Evolutionary conservation across 257 asterid genomes (phyloP).

Genomic region (Plantago elongata): DNA sequence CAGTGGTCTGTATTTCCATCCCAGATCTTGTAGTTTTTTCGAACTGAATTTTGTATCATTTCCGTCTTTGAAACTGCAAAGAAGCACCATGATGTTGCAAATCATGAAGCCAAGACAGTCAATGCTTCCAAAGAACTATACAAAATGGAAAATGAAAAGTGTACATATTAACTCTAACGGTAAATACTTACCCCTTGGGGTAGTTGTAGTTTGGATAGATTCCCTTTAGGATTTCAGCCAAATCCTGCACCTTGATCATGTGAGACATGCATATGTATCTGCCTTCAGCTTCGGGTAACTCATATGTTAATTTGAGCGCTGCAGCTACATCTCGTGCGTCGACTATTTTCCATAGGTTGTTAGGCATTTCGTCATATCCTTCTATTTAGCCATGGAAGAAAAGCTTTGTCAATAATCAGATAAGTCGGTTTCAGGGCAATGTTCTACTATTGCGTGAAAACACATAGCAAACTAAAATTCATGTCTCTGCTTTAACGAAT

Average conservation of each 20-base stretch:
- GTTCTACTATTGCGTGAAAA: background rate
- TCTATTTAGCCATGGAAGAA: constrained; percentile 26
- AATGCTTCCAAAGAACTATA: background rate
- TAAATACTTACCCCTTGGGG: constrained; percentile 56
- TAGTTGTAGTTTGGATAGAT: constrained; percentile 50
- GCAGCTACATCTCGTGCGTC: constrained; percentile 74
- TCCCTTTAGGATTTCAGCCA: constrained; percentile 45
- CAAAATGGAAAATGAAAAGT: background rate
- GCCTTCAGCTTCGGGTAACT: constrained; percentile 60
- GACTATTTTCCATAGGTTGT: constrained; percentile 29
- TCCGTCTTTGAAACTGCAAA: constrained; percentile 47
- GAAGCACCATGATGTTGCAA: background rate
- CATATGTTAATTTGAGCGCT: constrained; percentile 49
- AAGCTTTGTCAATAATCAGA: background rate
- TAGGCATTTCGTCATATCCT: constrained; percentile 48
- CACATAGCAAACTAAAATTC: background rate
- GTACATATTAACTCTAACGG: background rate
- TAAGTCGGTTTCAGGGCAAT: background rate
- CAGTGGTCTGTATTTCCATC: constrained; percentile 60
- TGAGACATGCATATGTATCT: constrained; percentile 64
- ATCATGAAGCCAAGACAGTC: background rate
- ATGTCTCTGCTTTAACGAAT: too few species aligned
- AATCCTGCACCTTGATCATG: constrained; percentile 22
- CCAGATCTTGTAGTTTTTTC: constrained; percentile 56
- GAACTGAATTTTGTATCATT: constrained; percentile 27